Base-by-base conservation (phyloP, 345 rosid species). In the Schrenkiella parvula region DNA sequence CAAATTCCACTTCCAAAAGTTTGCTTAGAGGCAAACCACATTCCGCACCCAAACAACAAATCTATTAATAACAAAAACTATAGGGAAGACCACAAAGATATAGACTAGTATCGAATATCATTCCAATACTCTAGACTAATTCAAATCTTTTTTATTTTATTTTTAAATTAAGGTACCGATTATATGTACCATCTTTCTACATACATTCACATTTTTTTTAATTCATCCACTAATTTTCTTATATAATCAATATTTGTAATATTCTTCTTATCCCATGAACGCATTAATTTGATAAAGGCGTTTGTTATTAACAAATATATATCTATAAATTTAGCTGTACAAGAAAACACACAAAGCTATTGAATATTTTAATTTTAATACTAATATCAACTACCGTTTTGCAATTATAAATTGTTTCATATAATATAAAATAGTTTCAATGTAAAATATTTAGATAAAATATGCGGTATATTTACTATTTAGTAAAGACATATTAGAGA, bases 21-120 rank as follows among this genome's bases (percentile, higher is more conserved):
- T 34, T 46, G 15, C 21, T 56, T 73, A 44, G 50, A 73, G 73
- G 69, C 43, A 43, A 61, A 51, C 63, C 68, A 74, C 78, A 74
- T 34, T 61, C 39, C 26, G 17, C 64, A 68, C 42, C 58, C 42
- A 44, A 26, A 43, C 7, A 21, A 37, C 3, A 68, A 23, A 9
- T 52, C 52, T 11, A 61, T 17, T 32, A 38, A 39, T 59, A 43
- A 5, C 15, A 23, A 31, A 31, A 47, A 17, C 21, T 59, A 26
- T 61, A 68, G 70, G 75, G 53, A 52, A 18, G 46, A 62, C 71
- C 75, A 69, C 75, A 46, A 21, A 46, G 34, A 10, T 1, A 17
- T 76, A 54, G 43, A 46, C 21, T 14, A 70, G 80, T 64, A 70
- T 76, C 71, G 6, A 43, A 70, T 76, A 63, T 19, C 18, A 13